Evolutionary conservation across 2,329 filamentous ascomycete species (phyloP).

Genomic region (Fusarium chlamydosporum): DNA sequence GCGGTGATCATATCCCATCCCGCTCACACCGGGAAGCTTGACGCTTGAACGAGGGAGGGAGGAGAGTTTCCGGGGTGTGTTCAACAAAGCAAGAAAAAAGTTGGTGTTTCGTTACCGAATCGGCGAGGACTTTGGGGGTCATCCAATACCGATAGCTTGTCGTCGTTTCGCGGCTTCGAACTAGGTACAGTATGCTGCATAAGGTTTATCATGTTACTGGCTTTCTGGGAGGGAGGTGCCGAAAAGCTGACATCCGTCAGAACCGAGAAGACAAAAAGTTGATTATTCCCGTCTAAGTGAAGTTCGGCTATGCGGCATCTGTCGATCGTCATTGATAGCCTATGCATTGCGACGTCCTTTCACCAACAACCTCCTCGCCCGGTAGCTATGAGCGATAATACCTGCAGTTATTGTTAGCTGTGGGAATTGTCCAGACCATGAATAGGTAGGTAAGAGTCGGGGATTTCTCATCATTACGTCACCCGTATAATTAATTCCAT

Average conservation of each 20-base stretch:
- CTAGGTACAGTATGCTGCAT: constrained; percentile 1
- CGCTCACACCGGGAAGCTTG: constrained; percentile 6
- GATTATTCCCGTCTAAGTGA: constrained; percentile 19
- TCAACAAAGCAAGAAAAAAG: not conserved
- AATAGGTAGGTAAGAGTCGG: not conserved
- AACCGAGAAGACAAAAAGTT: constrained; percentile 22
- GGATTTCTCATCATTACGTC: constrained; percentile 5
- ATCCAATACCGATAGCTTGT: not conserved
- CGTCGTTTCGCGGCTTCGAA: not conserved
- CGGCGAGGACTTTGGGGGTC: not conserved
- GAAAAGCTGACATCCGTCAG: constrained; percentile 31
- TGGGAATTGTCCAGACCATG: not conserved
- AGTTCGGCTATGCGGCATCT: constrained; percentile 14
- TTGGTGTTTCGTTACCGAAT: constrained; percentile 13
- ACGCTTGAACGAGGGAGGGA: not conserved
- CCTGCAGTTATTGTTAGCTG: not conserved
- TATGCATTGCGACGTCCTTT: constrained; percentile 1
- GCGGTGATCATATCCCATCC: constrained; percentile 5
- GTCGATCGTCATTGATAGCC: constrained; percentile 15
- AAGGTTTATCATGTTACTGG: constrained; percentile 5
- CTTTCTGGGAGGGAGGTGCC: not conserved
- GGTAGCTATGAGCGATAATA: not conserved
- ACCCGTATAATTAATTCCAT: not conserved
- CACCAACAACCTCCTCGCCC: not conserved
- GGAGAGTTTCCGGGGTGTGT: not conserved